Base-by-base conservation (phyloP, 352 stramenopile genomes). In the Phytophthora syringae region DNA sequence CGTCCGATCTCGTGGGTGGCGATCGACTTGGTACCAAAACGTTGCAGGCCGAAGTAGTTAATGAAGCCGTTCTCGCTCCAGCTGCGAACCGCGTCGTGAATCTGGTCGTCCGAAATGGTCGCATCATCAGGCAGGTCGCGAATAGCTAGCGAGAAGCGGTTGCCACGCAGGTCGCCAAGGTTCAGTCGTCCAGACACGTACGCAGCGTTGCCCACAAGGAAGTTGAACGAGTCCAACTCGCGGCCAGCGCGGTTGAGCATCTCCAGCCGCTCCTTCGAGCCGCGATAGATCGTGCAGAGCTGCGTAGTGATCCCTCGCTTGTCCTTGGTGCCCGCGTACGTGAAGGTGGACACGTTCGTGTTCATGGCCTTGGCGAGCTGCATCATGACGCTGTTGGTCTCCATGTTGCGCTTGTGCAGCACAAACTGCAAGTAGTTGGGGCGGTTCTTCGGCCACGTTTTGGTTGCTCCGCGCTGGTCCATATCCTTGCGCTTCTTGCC, bases 11-110 rank as follows among this genome's bases (percentile, higher is more conserved):
- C 79, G 47, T 96, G 84, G 0, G 85, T 93, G 21, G 79, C 89
- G 81, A 93, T 97, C 59, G 81, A 88, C 37, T 86, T 94, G 74
- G 82, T 98, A 77, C 84, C 97, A 75, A 98, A 99, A 68, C 95
- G 85, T 80, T 99, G 97, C 49, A 99, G 85, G 3, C 97, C 97
- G 80, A 99, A 99, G 81, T 99, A 99, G 68, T 99, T 99, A 65
- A 99, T 96, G 74, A 99, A 99, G 7, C 97, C 97, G 25, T 77
- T 65, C 5, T 60, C n/a, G 5, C 74, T 66, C 87, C 92, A 98
- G 47, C 70, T 92, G 11, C 74, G 60, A 32, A 97, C 82, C 0
- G 85, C 86, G n/a, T 61, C 60, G 39, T 91, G 68, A 48, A 96
- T 72, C 15, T 87, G 65, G 0, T 80, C 69, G 39, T 90, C 80